Base-by-base conservation (phyloP, 2,329 filamentous ascomycete species). In the Trichoderma harzianum region DNA sequence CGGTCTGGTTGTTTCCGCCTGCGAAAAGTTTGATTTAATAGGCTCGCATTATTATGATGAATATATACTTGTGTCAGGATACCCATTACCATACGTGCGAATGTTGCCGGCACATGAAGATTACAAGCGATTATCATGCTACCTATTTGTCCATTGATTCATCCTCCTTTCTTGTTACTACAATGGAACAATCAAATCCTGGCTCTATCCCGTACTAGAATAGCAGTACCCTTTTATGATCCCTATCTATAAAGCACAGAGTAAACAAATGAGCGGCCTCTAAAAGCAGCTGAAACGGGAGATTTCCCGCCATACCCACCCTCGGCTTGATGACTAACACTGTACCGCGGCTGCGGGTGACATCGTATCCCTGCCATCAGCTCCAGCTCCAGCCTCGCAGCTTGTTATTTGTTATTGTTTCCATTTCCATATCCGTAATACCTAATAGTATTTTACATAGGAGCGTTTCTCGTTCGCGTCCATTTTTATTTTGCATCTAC, bases 311-410 rank as follows among this genome's bases (percentile, higher is more conserved):
- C 18, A 51, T 24, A 53, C 11, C n/a, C 47, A 53, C 47, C 43
- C 26, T 32, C 28, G 32, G 57, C 28, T 21, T 24, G 26, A 58
- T 51, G 61, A 67, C 64, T 67, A 30, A 67, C 69, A 32, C 18
- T 55, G 66, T 72, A 66, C 76, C 77, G 79, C 78, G 76, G 78
- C 73, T 77, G 74, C 74, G 72, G 75, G 71, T 60, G 57, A 60
- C 58, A 62, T 62, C 43, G 32, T 61, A 77, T 70, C 78, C 78
- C 76, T 79, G 76, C 66, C 63, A 18, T 68, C 62, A 58, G 62
- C 69, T 60, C 67, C 67, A 69, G 39, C 39, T 62, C 57, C 43
- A 61, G 57, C 67, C 67, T 69, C 67, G 39, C 28, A 32, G 26
- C 34, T 51, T 53, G 39, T 51, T 34, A 21, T 69, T 69, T 69